A percentile compares a stretch with the other conserved stretches of the same genome.
phyloP scores from a whole-genome alignment of 768 basidiomycete species.

The Tricholoma matsutake region DNA sequence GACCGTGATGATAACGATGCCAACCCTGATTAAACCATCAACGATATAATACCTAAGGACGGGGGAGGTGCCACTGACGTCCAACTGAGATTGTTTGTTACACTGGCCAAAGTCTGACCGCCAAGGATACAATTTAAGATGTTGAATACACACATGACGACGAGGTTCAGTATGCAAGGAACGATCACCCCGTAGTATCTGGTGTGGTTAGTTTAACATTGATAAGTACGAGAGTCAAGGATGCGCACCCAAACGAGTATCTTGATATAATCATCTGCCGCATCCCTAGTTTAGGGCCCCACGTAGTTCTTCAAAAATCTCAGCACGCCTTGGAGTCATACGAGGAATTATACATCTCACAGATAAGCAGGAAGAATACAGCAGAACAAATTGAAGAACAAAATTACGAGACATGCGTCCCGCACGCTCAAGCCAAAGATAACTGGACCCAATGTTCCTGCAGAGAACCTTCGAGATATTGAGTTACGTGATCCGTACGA shows the following conservation, averaged over 20 bases:
- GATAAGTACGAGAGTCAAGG: neutral
- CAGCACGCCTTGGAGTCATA: neutral
- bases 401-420: conserved; percentile 60
- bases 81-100: conserved; percentile 40
- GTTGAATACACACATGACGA: conserved; percentile 64
- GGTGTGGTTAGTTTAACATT: conserved; percentile 9
- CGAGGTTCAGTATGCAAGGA: conserved; percentile 58
- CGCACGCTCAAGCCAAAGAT: conserved; percentile 57
- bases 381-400: conserved; percentile 66
- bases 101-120: conserved; percentile 49
- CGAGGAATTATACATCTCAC: conserved; percentile 25
- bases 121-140: conserved; percentile 73
- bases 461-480: conserved; percentile 47
- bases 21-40: conserved; percentile 46
- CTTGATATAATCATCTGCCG: conserved; percentile 79
- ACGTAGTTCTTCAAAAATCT: conserved; percentile 42
- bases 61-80: conserved; percentile 27
- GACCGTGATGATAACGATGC: conserved; percentile 74
- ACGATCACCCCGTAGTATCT: conserved; percentile 65
- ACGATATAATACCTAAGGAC: neutral
- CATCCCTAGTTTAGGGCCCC: conserved; percentile 83
- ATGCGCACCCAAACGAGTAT: conserved; percentile 35
- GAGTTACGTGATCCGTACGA: neutral
- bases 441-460: conserved; percentile 65
- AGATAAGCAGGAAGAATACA: conserved; percentile 61